Base-by-base conservation (phyloP, 116 monocot genomes). In the Dioscorea cayenensis region DNA sequence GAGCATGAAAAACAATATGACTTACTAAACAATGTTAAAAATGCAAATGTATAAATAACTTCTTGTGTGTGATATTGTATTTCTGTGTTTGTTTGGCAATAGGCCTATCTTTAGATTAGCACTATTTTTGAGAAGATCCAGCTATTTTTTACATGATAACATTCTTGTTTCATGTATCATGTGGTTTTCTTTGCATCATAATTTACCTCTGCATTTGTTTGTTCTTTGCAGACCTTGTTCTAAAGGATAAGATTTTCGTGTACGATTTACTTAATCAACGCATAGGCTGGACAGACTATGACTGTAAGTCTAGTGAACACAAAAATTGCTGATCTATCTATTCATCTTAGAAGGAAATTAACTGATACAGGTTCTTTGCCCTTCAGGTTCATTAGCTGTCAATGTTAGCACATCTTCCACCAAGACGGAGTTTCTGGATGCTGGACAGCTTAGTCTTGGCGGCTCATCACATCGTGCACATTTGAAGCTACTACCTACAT, bases 201-300 rank as follows among this genome's bases (percentile, higher is more conserved):
- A 55, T 55, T 55, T 55, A 19, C 55, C 16, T 55, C 16, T 55
- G 5, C 6, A n/a, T 55, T n/a, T n/a, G 43, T 60, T 71, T 58
- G n/a, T 28, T 48, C 28, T 27, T 29, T 71, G 60, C 78, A 89
- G 89, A 89, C 63, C 78, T 89, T 58, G 81, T 89, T 69, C 77
- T 89, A 62, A 89, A 89, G 71, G 89, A 89, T 69, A 89, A 89
- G 71, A 80, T 89, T 52, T 72, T 89, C 69, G 81, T 89, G 50
- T 89, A 89, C 67, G 89, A 89, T 71, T 71, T 89, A 71, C 83
- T 76, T 32, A 85, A 83, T 74, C 78, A 83, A 59, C 83, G 83
- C 2, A 73, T 89, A 14, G 89, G 89, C 66, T 89, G 89, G 89
- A 27, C 63, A 36, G 64, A 76, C 36, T 89, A 85, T 68, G 85